Evolutionary conservation across 1,284 basidiomycete genomes (phyloP).

Genomic region (Mycena citricolor): DNA sequence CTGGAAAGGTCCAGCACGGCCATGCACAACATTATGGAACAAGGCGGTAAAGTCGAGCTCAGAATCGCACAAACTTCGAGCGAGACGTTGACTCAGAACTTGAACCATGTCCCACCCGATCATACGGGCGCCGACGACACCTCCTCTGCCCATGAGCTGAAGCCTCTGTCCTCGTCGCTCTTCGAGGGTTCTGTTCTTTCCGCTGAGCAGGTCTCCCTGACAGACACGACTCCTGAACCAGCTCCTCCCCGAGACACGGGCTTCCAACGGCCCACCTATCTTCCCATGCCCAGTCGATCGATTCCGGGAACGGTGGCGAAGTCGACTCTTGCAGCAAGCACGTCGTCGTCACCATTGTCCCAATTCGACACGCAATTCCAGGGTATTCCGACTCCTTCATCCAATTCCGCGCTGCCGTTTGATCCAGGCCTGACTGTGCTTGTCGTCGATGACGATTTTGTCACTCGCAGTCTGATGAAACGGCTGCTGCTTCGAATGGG

Average conservation of each 20-base stretch:
- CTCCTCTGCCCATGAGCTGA: too few relatives aligned
- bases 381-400: conserved; percentile 20
- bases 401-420: conserved; percentile 18
- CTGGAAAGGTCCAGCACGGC: conserved; percentile 44
- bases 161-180: too few relatives aligned
- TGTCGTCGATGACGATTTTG: conserved; percentile 76
- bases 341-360: conserved; percentile 15
- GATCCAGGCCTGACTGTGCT: conserved; percentile 50
- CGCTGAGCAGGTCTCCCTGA: too few relatives aligned
- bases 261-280: conserved; percentile 36
- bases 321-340: conserved; percentile 22
- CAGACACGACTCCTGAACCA: too few relatives aligned
- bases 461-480: conserved; percentile 83
- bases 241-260: background rate
- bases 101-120: too few relatives aligned
- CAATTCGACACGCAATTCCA: conserved; percentile 21
- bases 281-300: conserved; percentile 40
- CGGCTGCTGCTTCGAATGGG: conserved; percentile 80
- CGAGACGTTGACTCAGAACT: too few relatives aligned
- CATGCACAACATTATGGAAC: conserved; percentile 69
- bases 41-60: conserved; percentile 63
- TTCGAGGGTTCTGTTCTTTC: too few relatives aligned
- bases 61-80: too few relatives aligned
- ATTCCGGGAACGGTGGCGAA: conserved; percentile 32
- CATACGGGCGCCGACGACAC: too few relatives aligned